Base-by-base conservation (phyloP, 2,329 filamentous ascomycete species). In the Pseudopithomyces maydicus region DNA sequence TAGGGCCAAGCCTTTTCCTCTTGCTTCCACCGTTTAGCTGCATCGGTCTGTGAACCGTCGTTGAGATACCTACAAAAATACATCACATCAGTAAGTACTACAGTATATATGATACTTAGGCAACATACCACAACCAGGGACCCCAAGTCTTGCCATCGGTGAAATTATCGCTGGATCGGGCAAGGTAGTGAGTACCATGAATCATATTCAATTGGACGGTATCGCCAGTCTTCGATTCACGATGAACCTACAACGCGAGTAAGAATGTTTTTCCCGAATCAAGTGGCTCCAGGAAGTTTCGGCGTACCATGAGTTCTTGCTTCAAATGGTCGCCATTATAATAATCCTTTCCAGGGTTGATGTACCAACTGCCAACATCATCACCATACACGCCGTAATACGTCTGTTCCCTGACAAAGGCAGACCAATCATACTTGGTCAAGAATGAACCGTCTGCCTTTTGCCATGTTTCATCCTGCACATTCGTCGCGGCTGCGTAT, bases 391-490 rank as follows among this genome's bases (percentile, higher is more conserved):
- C 79, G 14, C 82, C 82, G 49, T 81, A 80, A 54, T 76, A 82
- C n/a, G 78, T 76, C 45, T 78, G 72, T 1, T 76, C 71, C 2
- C 75, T 63, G 4, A 79, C 65, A 49, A 76, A 78, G 2, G 69
- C 71, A 14, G 75, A 77, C 67, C 79, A 80, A 53, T 81, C 77
- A 56, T 85, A 84, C 69, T 85, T 84, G 2, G 80, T 83, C 56
- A 85, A 75, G 55, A 81, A 84, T 0, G 72, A 74, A 0, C 81
- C 81, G 47, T 82, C 79, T 0, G 73, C 73, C 26, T 72, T 77
- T 50, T 79, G 73, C 80, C 81, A 84, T 1, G 82, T 84, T 71
- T 84, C 81, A 66, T 84, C 82, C 61, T 84, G 81, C 3, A 84
- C 79, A 43, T 83, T 83, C 12, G 78, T 81, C 11, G 76, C 74